A percentile compares a stretch with the other conserved stretches of the same genome.
phyloP scores from a whole-genome alignment of 2,329 filamentous ascomycete species.

The Phoma sp. region DNA sequence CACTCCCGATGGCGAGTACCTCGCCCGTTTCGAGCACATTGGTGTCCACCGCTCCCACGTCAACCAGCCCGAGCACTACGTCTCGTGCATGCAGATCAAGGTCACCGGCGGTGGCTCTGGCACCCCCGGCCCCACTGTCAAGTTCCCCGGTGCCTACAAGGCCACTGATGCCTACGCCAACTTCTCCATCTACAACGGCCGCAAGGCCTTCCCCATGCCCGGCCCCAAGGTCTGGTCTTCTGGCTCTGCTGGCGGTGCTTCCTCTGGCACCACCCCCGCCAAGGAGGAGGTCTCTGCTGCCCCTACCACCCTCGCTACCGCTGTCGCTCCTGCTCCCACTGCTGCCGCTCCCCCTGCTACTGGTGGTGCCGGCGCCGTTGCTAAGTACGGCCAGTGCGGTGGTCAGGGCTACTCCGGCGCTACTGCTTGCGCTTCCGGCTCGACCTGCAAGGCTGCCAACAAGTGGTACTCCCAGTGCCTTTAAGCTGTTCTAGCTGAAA shows the following conservation, averaged over 20 bases:
- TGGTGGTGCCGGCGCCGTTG: slow-evolving; percentile 12
- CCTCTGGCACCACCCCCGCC: slow-evolving; percentile 2
- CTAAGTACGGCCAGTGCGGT: slow-evolving; percentile 23
- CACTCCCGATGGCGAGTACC: slow-evolving; percentile 52
- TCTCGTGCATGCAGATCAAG: slow-evolving; percentile 51
- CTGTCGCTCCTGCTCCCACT: background rate
- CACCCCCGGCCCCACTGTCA: slow-evolving; percentile 42
- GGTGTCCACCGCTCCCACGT: slow-evolving; percentile 37
- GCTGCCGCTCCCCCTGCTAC: background rate
- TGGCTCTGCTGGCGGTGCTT: slow-evolving; percentile 10
- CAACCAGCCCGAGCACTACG: slow-evolving; percentile 51
- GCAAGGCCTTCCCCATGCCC: slow-evolving; percentile 25
- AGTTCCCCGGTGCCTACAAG: slow-evolving; percentile 48
- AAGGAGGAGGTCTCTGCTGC: slow-evolving; percentile 17
- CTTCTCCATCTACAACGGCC: slow-evolving; percentile 36
- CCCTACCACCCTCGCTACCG: slow-evolving; percentile 11
- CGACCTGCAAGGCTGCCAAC: slow-evolving; percentile 24
- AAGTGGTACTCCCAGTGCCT: slow-evolving; percentile 27
- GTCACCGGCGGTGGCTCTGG: slow-evolving; percentile 45
- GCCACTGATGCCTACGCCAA: slow-evolving; percentile 30
- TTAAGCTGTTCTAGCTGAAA: background rate
- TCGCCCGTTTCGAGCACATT: slow-evolving; percentile 54
- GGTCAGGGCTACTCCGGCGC: slow-evolving; percentile 22
- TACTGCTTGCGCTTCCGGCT: slow-evolving; percentile 22
- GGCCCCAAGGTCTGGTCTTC: slow-evolving; percentile 24